Evolutionary conservation across 192 early-diverging fungal species (phyloP).

Genomic region (Rhizoclosmatium sp.): DNA sequence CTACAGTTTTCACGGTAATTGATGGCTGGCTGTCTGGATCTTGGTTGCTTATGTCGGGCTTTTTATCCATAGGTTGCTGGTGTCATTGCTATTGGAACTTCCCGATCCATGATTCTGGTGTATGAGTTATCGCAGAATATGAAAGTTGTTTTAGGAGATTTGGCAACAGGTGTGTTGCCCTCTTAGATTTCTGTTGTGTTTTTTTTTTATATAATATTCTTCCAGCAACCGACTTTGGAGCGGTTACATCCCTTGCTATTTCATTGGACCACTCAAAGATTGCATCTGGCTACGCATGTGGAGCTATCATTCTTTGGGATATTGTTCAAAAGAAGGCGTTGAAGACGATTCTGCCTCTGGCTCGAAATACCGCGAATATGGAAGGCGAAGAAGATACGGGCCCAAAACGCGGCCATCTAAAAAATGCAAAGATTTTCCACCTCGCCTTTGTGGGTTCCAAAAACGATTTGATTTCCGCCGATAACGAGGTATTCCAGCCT

Average conservation of each 20-base stretch:
- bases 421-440: slow-evolving; percentile 48
- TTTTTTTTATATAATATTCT: neutral
- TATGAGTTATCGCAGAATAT: slow-evolving; percentile 49
- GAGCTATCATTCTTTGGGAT: slow-evolving; percentile 58
- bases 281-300: slow-evolving; percentile 49
- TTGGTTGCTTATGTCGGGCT: neutral
- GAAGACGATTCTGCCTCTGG: slow-evolving; percentile 38
- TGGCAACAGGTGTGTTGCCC: slow-evolving; percentile 12
- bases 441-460: slow-evolving; percentile 45
- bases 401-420: slow-evolving; percentile 42
- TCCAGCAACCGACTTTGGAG: slow-evolving; percentile 34
- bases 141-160: slow-evolving; percentile 44
- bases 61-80: slow-evolving; percentile 33
- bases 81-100: slow-evolving; percentile 51
- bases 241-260: slow-evolving; percentile 49
- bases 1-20: slow-evolving; percentile 45
- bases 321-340: slow-evolving; percentile 38
- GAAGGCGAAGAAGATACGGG: neutral
- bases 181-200: neutral
- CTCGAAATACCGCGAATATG: neutral
- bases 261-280: slow-evolving; percentile 46
- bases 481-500: slow-evolving; percentile 45
- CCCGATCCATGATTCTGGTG: slow-evolving; percentile 42
- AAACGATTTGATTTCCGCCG: slow-evolving; percentile 51
- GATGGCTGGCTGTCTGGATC: neutral